phyloP scores from a whole-genome alignment of 306 rosid species.

The Prunus mira region DNA sequence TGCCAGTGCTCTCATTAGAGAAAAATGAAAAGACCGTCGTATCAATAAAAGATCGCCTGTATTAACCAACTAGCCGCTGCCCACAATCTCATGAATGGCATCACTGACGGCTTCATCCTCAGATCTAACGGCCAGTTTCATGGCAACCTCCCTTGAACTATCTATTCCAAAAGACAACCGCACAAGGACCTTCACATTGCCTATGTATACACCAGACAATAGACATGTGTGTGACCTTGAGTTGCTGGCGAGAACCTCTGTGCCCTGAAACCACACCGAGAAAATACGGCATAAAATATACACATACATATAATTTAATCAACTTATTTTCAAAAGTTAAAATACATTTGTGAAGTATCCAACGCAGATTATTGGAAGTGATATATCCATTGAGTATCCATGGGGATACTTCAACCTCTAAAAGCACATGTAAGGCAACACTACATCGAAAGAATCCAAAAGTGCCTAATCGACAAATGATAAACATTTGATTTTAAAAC shows the following conservation, averaged over 20 bases:
- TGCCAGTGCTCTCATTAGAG: constrained; percentile 24
- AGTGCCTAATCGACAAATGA: background rate
- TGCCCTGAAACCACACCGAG: constrained; percentile 59
- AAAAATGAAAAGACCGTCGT: constrained; percentile 18
- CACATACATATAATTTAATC: background rate
- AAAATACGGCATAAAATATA: background rate
- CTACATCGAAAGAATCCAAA: background rate
- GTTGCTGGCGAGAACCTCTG: constrained; percentile 80
- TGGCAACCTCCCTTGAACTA: constrained; percentile 86
- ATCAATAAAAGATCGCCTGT: constrained; percentile 21
- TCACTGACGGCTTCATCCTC: constrained; percentile 71
- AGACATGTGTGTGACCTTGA: constrained; percentile 87
- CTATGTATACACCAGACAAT: constrained; percentile 78
- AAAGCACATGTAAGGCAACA: background rate
- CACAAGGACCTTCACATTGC: constrained; percentile 80
- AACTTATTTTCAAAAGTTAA: background rate
- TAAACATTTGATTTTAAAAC: constrained; percentile 5
- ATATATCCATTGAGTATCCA: background rate
- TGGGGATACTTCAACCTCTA: background rate
- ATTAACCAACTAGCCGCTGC: constrained; percentile 65
- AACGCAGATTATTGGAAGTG: background rate
- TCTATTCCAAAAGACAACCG: constrained; percentile 84
- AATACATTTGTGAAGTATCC: background rate
- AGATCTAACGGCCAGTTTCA: constrained; percentile 87
- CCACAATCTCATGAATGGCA: constrained; percentile 88